Evolutionary conservation across 768 basidiomycete species (phyloP), one percentile per base, ranked within the genome.

Genomic region (Harrya chromipes): DNA sequence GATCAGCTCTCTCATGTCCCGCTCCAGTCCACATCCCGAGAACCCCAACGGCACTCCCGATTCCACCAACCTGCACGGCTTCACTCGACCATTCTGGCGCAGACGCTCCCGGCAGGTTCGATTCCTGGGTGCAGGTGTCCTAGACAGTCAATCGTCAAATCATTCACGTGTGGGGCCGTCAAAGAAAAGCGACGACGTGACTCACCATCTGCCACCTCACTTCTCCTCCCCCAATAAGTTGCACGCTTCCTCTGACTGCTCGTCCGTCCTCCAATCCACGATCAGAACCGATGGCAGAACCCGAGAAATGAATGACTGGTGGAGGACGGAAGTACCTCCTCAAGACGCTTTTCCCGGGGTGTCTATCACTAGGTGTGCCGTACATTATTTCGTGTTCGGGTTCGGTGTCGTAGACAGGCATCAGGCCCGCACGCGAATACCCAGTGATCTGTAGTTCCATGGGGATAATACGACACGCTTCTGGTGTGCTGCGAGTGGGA

Each of bases 1-100:
- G 76, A 55, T 75, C 75, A 6, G 61, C 62, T 4, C 50, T 48
- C 52, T 75, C 75, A 53, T 82, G 80, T 16, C 59, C 59, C 13
- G 74, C 74, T 8, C 78, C 77, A 0, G 81, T 81, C 80, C 80
- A 82, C 66, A 75, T 57, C 8, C 81, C 82, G 2, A 84, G 65
- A 2, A 80, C 61, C 9, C 83, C 82, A 19, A 72, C 58, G 0
- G 73, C 74, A n/a, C 78, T 78, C 6, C 79, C 79, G 14, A 78
- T 64, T 2, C 74, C 74, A 12, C 83, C 83, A 11, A 83, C 61
- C 51, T 84, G 82, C 0, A 83, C 66, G n/a, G 73, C 78, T 52
- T 84, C 81, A 12, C 72, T 75, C 2, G 68, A 64, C 82, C 81
- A 83, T 52, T 80, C 74, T 0, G 74, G 67, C 5, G 51, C 51